Conservation (phyloP, 495 filamentous ascomycete species). For the Trichoderma orchidacearum region DNA sequence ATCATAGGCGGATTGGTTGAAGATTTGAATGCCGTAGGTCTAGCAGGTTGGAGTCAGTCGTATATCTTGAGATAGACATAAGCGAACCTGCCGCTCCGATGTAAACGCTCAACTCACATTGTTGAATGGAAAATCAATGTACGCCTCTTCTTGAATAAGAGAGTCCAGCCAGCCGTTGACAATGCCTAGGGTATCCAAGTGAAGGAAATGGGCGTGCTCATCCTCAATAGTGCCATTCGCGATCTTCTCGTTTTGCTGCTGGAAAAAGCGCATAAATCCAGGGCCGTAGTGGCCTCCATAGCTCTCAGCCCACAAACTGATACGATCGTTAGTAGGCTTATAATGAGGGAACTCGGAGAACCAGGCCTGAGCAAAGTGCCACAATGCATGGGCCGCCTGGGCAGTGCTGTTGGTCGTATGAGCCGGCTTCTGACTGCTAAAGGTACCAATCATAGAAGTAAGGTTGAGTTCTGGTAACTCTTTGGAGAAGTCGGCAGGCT, state of each 20-base stretch:
- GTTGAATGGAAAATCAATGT: slow-evolving; percentile 53
- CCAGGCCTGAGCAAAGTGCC: slow-evolving; percentile 60
- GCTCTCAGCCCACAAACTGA: slow-evolving; percentile 44
- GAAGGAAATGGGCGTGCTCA: slow-evolving; percentile 35
- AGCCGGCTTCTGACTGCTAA: slow-evolving; percentile 35
- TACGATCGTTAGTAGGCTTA: slow-evolving; percentile 24
- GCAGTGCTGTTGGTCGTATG: slow-evolving; percentile 52
- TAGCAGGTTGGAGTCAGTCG: neutral
- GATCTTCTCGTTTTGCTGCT: slow-evolving; percentile 44
- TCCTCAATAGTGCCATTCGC: slow-evolving; percentile 30
- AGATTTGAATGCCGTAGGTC: slow-evolving; percentile 51
- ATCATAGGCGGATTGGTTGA: slow-evolving; percentile 34
- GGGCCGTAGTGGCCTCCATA: slow-evolving; percentile 53
- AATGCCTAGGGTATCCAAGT: slow-evolving; percentile 42
- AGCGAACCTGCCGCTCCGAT: no score
- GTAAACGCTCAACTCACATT: slow-evolving; percentile 34
- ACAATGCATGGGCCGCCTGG: slow-evolving; percentile 47
- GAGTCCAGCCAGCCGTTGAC: slow-evolving; percentile 70
- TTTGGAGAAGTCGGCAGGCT: slow-evolving; percentile 11
- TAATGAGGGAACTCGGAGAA: slow-evolving; percentile 53
- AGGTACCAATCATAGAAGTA: slow-evolving; percentile 49
- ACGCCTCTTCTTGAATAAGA: slow-evolving; percentile 50
- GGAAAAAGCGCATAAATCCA: slow-evolving; percentile 47
- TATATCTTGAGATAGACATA: no score
- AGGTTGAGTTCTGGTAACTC: slow-evolving; percentile 15